Conservation (phyloP, 495 filamentous ascomycete genomes). For the Daldinia vernicosa region DNA sequence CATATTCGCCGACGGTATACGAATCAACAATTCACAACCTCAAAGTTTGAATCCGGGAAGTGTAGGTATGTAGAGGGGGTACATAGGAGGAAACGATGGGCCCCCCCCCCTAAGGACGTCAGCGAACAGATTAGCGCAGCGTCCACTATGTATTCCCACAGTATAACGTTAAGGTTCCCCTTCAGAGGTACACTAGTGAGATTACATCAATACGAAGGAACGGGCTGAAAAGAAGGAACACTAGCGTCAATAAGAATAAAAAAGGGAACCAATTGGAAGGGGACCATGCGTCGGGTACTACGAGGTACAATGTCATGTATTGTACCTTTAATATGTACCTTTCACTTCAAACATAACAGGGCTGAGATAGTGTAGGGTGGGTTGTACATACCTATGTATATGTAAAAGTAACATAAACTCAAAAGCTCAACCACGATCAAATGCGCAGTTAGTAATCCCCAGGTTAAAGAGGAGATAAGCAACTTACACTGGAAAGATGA, state of each 20-base stretch:
- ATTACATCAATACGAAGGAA: background rate
- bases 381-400: background rate
- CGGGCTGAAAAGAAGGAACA: background rate
- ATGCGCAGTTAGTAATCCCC: slow-evolving; percentile 4
- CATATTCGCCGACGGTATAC: slow-evolving; percentile 12
- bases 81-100: no score
- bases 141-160: no score
- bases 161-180: no score
- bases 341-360: no score
- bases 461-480: no score
- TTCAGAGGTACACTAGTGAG: no score
- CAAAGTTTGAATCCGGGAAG: background rate
- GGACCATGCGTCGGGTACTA: slow-evolving; percentile 15
- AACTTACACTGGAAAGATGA: background rate
- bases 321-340: background rate
- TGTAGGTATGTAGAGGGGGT: background rate
- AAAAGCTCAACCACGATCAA: slow-evolving; percentile 29
- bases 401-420: background rate
- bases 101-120: no score
- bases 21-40: no score
- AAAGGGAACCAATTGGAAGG: slow-evolving; percentile 29
- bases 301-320: background rate
- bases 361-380: background rate
- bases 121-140: background rate
- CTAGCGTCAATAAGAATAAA: slow-evolving; percentile 8